A percentile compares a stretch with the other conserved stretches of the same genome.
Evolutionary conservation across 2,329 filamentous ascomycete species (phyloP).

Genomic region (Cytospora piceae): DNA sequence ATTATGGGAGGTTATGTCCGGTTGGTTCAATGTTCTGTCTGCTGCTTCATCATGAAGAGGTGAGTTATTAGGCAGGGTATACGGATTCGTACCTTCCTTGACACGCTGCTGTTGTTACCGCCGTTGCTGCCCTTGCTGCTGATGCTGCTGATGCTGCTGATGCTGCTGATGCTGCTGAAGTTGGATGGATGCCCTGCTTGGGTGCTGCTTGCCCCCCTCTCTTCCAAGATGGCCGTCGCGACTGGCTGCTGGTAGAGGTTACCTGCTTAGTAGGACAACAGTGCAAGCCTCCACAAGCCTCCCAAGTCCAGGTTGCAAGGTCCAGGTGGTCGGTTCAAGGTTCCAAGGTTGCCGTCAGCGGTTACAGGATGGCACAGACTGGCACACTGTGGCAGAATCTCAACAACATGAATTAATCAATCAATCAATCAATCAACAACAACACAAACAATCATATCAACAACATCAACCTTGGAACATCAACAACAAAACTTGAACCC

Average conservation of each 20-base stretch:
- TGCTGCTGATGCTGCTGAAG: not conserved
- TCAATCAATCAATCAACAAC: not conserved
- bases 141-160: no score
- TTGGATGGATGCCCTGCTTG: not conserved
- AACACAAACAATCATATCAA: not conserved
- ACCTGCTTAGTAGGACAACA: not conserved
- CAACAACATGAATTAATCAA: no score
- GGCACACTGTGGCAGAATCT: not conserved
- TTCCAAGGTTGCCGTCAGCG: not conserved
- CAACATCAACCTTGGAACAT: not conserved
- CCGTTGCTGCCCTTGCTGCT: not conserved
- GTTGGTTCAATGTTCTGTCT: not conserved
- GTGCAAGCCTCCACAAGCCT: not conserved
- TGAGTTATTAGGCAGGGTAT: not conserved
- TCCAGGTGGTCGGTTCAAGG: not conserved
- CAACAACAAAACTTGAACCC: not conserved
- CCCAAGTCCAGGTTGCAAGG: constrained; percentile 6
- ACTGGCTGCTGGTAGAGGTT: constrained; percentile 13
- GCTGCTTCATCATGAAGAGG: not conserved
- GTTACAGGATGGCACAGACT: not conserved
- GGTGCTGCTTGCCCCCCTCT: not conserved
- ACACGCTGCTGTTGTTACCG: constrained; percentile 6
- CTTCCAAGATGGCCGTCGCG: constrained; percentile 8
- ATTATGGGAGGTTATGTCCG: not conserved
- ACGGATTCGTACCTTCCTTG: not conserved